These are phyloP conservation scores for Coffea canephora DNA, from an alignment of 257 asterid species.

Conservation along the genomic window DNA sequence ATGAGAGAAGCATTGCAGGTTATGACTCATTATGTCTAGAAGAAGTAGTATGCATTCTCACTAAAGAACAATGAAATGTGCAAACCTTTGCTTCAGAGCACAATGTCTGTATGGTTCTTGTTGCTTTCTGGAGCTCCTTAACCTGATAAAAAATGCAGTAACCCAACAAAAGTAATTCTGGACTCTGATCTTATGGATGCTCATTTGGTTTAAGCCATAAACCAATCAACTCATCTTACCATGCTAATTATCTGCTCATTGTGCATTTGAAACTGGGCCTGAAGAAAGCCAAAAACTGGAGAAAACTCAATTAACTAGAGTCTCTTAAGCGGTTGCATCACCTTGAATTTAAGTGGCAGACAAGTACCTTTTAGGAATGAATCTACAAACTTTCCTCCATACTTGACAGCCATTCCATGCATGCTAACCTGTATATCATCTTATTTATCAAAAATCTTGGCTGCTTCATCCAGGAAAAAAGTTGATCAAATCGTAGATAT, in stretches of 20 bases:
- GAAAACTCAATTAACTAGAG: constrained; percentile 20
- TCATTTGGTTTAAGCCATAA: background rate
- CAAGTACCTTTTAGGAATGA: constrained; percentile 74
- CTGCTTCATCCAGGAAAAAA: constrained; percentile 2
- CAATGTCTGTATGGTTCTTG: constrained; percentile 75
- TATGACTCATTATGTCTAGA: background rate
- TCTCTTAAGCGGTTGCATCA: background rate
- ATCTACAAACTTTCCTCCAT: constrained; percentile 82
- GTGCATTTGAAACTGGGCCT: constrained; percentile 62
- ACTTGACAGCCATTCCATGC: constrained; percentile 79
- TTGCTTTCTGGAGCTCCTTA: constrained; percentile 84
- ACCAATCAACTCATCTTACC: constrained; percentile 49
- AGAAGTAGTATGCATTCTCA: constrained; percentile 10
- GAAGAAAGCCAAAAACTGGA: constrained; percentile 74
- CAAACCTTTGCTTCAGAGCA: constrained; percentile 93
- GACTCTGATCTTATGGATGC: background rate
- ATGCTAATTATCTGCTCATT: constrained; percentile 56
- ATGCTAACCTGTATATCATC: constrained; percentile 53
- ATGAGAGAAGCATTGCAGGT: constrained; percentile 19
- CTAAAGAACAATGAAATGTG: constrained; percentile 9
- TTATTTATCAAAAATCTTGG: constrained; percentile 20
- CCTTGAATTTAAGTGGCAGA: background rate
- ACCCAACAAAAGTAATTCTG: constrained; percentile 19
- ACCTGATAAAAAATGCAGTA: constrained; percentile 42
- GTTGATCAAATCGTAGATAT: constrained; percentile 11